These are phyloP conservation scores for Brachypodium distachyon DNA, from an alignment of 202 grass and related monocot genomes.

Conservation along the genomic window DNA sequence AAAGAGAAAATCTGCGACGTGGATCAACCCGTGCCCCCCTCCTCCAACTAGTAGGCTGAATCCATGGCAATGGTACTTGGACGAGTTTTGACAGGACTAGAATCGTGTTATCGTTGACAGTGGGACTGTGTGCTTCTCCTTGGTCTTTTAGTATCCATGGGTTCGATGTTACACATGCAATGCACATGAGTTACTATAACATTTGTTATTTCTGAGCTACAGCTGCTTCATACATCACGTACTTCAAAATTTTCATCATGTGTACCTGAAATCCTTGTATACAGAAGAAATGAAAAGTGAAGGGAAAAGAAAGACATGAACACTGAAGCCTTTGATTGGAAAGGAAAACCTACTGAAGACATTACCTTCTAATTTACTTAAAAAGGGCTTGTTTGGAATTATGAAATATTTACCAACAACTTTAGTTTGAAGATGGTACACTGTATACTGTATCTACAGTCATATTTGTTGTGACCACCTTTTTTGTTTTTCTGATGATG, in stretches of 20 bases:
- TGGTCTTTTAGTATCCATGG: background rate
- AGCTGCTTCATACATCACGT: background rate
- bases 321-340: background rate
- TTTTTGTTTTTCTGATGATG: conserved; percentile 5
- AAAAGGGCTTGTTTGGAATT: background rate
- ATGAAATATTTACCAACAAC: background rate
- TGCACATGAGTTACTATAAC: background rate
- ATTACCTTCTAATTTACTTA: background rate
- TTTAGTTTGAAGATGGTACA: conserved; percentile 12
- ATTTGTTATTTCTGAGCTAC: background rate
- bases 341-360: background rate
- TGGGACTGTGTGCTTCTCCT: background rate
- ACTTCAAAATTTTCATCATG: background rate
- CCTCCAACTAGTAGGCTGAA: background rate
- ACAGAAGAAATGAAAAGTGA: background rate
- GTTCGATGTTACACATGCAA: background rate
- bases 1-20: background rate
- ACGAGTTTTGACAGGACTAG: background rate
- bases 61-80: background rate
- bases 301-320: background rate
- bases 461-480: background rate
- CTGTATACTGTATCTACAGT: background rate
- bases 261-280: background rate
- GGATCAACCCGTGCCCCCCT: background rate
- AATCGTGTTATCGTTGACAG: background rate